Evolutionary conservation across 2,329 filamentous ascomycete genomes (phyloP).

Genomic region (Hymenoscyphus infarciens): DNA sequence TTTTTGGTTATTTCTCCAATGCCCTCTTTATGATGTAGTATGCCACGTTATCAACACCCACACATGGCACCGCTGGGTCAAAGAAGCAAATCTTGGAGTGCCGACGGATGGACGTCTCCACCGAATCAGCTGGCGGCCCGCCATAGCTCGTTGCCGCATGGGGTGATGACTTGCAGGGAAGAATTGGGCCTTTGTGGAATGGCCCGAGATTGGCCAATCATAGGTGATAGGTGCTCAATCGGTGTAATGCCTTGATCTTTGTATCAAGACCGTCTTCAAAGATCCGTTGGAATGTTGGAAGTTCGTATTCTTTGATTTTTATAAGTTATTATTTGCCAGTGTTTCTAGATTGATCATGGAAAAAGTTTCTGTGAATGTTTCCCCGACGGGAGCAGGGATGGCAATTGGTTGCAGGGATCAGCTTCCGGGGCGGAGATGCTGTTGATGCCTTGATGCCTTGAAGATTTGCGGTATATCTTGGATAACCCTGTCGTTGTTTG

Average conservation of each 20-base stretch:
- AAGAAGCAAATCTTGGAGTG: not conserved
- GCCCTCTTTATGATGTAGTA: not conserved
- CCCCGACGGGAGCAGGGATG: too few relatives aligned
- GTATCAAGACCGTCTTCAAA: not conserved
- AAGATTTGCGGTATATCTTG: conserved; percentile 16
- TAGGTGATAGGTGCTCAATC: not conserved
- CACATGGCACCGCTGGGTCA: not conserved
- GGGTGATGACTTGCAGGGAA: conserved; percentile 3
- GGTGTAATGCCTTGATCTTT: not conserved
- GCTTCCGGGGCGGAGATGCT: conserved; percentile 12
- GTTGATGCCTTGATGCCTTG: not conserved
- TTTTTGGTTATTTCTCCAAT: not conserved
- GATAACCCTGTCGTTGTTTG: conserved; percentile 10
- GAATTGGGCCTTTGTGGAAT: not conserved
- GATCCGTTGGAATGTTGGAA: not conserved
- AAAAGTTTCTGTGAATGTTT: not conserved
- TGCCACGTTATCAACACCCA: not conserved
- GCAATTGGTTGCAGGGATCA: not conserved
- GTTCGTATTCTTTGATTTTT: not conserved
- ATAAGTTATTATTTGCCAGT: too few relatives aligned
- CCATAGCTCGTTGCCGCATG: not conserved
- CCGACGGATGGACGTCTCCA: not conserved
- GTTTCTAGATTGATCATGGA: not conserved
- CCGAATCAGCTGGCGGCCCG: not conserved
- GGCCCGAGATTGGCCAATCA: conserved; percentile 6